These are phyloP conservation scores for Hyphopichia pseudoburtonii DNA, from an alignment of 1,139 yeast genomes.

Conservation along the genomic window DNA sequence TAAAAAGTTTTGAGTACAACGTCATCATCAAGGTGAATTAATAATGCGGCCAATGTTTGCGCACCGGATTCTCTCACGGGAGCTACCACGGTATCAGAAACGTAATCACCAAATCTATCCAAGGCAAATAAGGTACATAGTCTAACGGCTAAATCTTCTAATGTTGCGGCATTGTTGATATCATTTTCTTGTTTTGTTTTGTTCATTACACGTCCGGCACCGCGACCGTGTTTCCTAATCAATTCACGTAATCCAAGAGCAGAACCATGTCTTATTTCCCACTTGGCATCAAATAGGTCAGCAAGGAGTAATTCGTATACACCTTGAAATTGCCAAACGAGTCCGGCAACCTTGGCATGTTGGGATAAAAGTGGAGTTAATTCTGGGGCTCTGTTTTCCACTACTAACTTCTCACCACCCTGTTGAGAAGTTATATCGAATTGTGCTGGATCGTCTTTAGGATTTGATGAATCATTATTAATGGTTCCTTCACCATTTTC, in stretches of 20 bases:
- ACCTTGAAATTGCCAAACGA: conserved; percentile 97
- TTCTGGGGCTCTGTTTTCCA: conserved; percentile 73
- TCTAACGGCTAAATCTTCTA: conserved; percentile 88
- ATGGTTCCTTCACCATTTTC: conserved; percentile 27
- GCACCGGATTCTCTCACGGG: conserved; percentile 98
- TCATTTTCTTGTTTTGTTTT: conserved; percentile 63
- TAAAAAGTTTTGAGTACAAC: conserved; percentile 60
- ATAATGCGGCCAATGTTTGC: conserved; percentile 86
- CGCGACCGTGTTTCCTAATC: conserved; percentile 77
- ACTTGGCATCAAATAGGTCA: conserved; percentile 79
- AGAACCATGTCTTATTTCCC: conserved; percentile 98
- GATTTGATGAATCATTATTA: conserved; percentile 10
- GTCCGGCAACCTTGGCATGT: conserved; percentile 73
- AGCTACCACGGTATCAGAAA: conserved; percentile 96
- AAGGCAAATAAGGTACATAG: conserved; percentile 84
- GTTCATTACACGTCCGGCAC: conserved; percentile 81
- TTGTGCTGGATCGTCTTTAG: conserved; percentile 21
- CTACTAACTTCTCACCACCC: conserved; percentile 78
- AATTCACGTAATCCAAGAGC: conserved; percentile 90
- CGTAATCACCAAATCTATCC: conserved; percentile 96
- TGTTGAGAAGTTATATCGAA: conserved; percentile 75
- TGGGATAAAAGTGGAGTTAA: conserved; percentile 71
- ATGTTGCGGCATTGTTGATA: conserved; percentile 60
- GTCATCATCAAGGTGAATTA: conserved; percentile 63
- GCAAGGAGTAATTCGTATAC: conserved; percentile 80